Evolutionary conservation across 345 rosid species (phyloP), one percentile per base, ranked within the genome.

Genomic region (Camelina hispida): DNA sequence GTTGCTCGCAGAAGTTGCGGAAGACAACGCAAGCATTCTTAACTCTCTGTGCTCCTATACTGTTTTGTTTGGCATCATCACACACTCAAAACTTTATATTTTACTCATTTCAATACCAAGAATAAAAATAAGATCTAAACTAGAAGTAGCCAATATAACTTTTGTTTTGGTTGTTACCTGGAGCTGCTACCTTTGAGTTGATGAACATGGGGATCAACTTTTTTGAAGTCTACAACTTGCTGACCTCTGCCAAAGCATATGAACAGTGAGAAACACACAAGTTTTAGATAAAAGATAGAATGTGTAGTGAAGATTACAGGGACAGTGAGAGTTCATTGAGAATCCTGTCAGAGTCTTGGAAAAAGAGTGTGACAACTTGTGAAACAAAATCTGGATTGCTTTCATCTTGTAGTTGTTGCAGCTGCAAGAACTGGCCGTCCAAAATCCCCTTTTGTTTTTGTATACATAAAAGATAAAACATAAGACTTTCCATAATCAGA

Each of bases 181-280:
- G 98, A 87, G 72, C 98, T 94, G 82, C 98, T 94, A 72, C 98
- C 98, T 84, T 94, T 94, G 75, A 89, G 83, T 79, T 94, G 98
- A 83, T 94, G 98, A 56, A 90, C 97, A 88, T 87, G 86, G 1
- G 93, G 85, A 80, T 94, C 97, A 66, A 91, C 89, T 75, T 75
- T 87, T 79, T 84, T 91, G 87, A 94, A 90, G 83, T 94, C 96
- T 46, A 90, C 85, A 78, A 62, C 81, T 79, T 76, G 93, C 79
- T 90, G 93, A 62, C 84, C 92, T 57, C 98, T 94, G 55, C 3
- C 4, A 55, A 52, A 70, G 4, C 38, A 66, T 8, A 54, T 30
- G 5, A 22, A 47, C 51, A 65, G 4, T 59, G 22, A 9, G 30
- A 42, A 56, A 61, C 15, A 28, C 11, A 40, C 18, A 71, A 14